Base-by-base conservation (phyloP, 2,329 filamentous ascomycete species). In the Colletotrichum falcatum region DNA sequence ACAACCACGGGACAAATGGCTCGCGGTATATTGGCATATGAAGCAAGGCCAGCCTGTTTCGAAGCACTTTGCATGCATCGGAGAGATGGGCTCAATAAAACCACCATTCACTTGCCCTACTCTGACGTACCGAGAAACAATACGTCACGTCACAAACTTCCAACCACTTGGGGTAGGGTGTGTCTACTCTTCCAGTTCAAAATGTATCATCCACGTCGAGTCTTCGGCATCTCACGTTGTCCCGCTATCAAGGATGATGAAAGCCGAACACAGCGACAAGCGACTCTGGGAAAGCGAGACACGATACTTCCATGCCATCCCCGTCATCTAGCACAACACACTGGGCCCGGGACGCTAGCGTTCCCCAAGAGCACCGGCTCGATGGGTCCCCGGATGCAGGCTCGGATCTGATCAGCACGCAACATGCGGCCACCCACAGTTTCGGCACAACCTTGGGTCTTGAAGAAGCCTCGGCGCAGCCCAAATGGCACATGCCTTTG, bases 321-420 rank as follows among this genome's bases (percentile, higher is more conserved):
- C 7, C 7, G 4, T 44, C 28, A 48, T 28, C 44, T 65, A 46
- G 61, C 23, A 37, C 46, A 33, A 30, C 30, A 16, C 3, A 30
- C 39, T 30, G 11, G 5, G 48, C 26, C 39, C 20, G 37, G 30
- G 14, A n/a, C 39, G n/a, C 33, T 23, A n/a, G 6, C 3, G 8
- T 48, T 16, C 33, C 26, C 55, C 20, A 39, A 26, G 23, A 60
- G 30, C 62, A n/a, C 54, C 55, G 66, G 66, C 14, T 46, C 30
- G 30, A 35, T 2, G 46, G 30, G 30, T n/a, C 61, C 46, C 37
- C 16, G 35, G n/a, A 49, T 48, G 54, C 54, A 16, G 28, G 23
- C n/a, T 51, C 7, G 18, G 18, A 18, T 26, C 30, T 23, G 33
- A 49, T 26, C 20, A 6, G 3, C 20, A 46, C 3, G 44, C 20